Base-by-base conservation (phyloP, 1,284 basidiomycete species). In the Sanguinoderma infundibulare region DNA sequence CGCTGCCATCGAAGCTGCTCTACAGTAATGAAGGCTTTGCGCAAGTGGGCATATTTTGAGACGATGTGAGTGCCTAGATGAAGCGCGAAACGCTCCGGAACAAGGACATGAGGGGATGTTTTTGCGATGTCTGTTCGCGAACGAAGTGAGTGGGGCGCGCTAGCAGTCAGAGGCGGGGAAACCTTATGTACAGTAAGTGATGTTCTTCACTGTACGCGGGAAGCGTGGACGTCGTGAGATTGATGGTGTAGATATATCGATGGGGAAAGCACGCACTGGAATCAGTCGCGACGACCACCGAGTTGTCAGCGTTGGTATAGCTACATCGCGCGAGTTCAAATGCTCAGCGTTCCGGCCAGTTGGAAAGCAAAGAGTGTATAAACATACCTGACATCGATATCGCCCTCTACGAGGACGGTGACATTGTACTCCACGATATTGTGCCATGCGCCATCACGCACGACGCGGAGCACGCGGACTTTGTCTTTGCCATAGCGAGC, bases 401-500 rank as follows among this genome's bases (percentile, higher is more conserved):
- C 85, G 7, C 95, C 95, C 75, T 96, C 93, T 14, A 97, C 76
- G 50, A 96, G 79, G 3, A 87, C 83, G 32, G 83, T 82, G 28
- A 95, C 90, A 63, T 87, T 90, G 77, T 94, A 95, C 73, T 95
- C 94, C 46, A 90, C 92, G 15, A 95, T 78, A 53, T 86, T 81
- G 70, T 90, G 92, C 81, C 83, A 82, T 39, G 78, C 74, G 7
- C 78, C 84, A 64, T 90, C 86, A 17, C 94, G 83, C n/a, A 96
- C 93, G 60, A 96, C 83, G 39, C 95, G 87, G 65, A 93, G 84
- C 42, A 97, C 89, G 38, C 93, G 85, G 32, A 98, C 85, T 69
- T 91, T 90, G 77, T 94, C 90, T 77, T 97, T 97, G 34, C 95
- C 95, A 70, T 95, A 94, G 28, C 86, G 85, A 2, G 91, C 88